phyloP scores from a whole-genome alignment of 2,329 filamentous ascomycete genomes.

The Cylindrodendrum hubeiense region DNA sequence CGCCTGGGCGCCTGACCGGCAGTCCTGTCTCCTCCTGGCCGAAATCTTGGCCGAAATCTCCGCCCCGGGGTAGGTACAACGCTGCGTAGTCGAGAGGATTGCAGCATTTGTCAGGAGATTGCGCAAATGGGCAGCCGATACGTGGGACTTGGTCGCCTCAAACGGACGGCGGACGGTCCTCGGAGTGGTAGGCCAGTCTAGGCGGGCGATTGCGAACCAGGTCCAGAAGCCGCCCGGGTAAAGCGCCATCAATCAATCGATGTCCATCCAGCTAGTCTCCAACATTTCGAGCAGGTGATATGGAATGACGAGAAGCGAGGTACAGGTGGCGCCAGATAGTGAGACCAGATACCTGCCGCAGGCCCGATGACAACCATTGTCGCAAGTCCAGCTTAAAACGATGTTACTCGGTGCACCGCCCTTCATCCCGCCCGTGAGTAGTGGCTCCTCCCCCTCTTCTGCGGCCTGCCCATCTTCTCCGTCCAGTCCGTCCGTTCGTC shows the following conservation, averaged over 20 bases:
- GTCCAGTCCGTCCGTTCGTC: not conserved
- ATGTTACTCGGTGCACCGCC: not conserved
- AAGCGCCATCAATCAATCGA: constrained; percentile 1
- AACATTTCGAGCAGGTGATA: not conserved
- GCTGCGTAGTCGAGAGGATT: constrained; percentile 19
- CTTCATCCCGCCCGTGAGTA: not conserved
- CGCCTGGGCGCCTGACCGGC: not conserved
- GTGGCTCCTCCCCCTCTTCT: constrained; percentile 9
- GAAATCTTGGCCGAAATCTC: not conserved
- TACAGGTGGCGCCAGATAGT: constrained; percentile 17
- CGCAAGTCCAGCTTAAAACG: constrained; percentile 8
- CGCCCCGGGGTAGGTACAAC: not conserved
- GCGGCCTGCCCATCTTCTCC: not conserved
- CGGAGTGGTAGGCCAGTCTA: not conserved
- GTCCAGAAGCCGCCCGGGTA: not conserved
- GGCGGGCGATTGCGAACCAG: constrained; percentile 25
- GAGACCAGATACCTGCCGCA: constrained; percentile 16
- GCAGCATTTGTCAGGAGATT: constrained; percentile 2
- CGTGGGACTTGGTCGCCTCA: constrained; percentile 18
- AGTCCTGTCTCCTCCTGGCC: not conserved
- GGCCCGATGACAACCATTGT: not conserved
- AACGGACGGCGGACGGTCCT: not conserved
- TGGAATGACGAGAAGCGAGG: constrained; percentile 14
- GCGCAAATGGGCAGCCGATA: constrained; percentile 29
- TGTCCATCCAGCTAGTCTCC: not conserved